Base-by-base conservation (phyloP, 2,329 filamentous ascomycete genomes). In the Fusarium tanahbumbuense region DNA sequence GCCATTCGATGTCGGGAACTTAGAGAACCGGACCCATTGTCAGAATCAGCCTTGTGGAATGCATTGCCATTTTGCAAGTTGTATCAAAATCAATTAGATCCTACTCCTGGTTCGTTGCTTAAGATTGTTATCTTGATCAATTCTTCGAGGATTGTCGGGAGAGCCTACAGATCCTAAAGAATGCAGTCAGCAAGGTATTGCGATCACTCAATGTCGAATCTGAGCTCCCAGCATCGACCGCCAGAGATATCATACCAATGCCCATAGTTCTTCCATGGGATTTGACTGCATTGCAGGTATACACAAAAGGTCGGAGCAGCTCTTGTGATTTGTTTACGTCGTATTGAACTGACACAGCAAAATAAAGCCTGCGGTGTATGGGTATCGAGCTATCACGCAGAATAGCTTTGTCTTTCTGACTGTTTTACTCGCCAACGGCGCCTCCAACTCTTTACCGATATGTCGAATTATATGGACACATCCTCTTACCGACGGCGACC, bases 1-100 rank as follows among this genome's bases (percentile, higher is more conserved):
- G 67, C 42, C 55, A 40, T 66, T 56, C 25, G 55, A 60, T 54
- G n/a, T 54, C 42, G 60, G 67, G 47, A 67, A 59, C 54, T 32
- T 25, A 55, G 48, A 58, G 30, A 30, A 30, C 60, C 32, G 25
- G 47, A 34, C 63, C 67, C 58, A 42, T 56, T 48, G 23, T 41
- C 37, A 28, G 42, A 45, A 28, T 70, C 67, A 70, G 67, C 63
- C 67, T 44, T 70, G 67, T 57, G 20, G 30, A 45, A 56, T 50
- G 42, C 30, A 47, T 25, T 18, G 18, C 7, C n/a, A 12, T 18
- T 28, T 25, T 27, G 25, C 42, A 42, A 62, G 48, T 34, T 56
- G 49, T 52, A 25, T 49, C 34, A n/a, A 37, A 37, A 37, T 37
- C 34, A 37, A n/a, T 48, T 22, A 20, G 18, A 34, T 20, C 20